Conservation (phyloP, 1,284 basidiomycete genomes). For the Sphaerobolus stellatus region DNA sequence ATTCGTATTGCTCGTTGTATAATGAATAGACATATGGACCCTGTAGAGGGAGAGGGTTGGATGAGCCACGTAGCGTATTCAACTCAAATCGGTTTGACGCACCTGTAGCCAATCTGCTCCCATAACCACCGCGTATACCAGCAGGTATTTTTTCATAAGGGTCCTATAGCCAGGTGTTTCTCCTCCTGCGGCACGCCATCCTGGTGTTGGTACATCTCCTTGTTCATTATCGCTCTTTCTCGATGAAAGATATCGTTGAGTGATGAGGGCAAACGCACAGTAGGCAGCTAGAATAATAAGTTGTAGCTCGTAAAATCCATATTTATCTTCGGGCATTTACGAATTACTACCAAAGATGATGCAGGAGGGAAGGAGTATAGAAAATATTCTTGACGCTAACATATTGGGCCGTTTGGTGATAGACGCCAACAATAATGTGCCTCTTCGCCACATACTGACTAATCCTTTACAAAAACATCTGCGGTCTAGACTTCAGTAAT, state of each 20-base stretch:
- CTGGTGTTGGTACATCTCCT: slow-evolving; percentile 38
- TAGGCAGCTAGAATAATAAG: slow-evolving; percentile 43
- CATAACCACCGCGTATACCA: slow-evolving; percentile 73
- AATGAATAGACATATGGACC: slow-evolving; percentile 74
- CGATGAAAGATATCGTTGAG: slow-evolving; percentile 46
- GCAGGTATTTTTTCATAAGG: slow-evolving; percentile 57
- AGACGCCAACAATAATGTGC: too few relatives aligned
- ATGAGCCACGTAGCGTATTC: background rate
- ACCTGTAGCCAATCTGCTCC: slow-evolving; percentile 64
- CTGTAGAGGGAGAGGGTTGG: slow-evolving; percentile 40
- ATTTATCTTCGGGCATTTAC: too few relatives aligned
- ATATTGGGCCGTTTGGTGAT: too few relatives aligned
- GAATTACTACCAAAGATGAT: too few relatives aligned
- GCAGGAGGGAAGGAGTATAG: too few relatives aligned
- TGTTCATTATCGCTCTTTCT: slow-evolving; percentile 23
- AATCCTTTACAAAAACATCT: too few relatives aligned
- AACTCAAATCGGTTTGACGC: background rate
- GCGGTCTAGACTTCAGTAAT: too few relatives aligned
- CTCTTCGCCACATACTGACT: too few relatives aligned
- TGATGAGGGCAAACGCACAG: slow-evolving; percentile 45
- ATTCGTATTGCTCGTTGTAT: slow-evolving; percentile 66
- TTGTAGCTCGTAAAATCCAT: slow-evolving; percentile 54
- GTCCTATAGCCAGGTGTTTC: slow-evolving; percentile 29
- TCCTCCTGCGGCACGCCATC: slow-evolving; percentile 24
- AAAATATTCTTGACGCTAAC: too few relatives aligned